Evolutionary conservation across 2,329 filamentous ascomycete genomes (phyloP).

Genomic region (Pestalotiopsis sp.): DNA sequence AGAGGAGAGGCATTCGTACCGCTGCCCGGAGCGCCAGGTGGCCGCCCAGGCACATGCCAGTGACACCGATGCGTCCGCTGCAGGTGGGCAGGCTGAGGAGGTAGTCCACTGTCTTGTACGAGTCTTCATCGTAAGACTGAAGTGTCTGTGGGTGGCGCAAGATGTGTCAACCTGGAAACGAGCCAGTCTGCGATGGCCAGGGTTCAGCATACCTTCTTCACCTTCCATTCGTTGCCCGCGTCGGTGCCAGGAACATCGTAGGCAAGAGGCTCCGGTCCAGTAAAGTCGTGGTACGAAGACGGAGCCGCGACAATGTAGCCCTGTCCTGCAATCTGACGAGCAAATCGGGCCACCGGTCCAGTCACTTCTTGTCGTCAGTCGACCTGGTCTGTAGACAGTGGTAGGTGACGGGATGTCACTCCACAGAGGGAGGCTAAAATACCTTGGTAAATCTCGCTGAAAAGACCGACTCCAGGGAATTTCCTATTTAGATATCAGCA

Average conservation of each 20-base stretch:
- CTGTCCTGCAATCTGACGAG: slow-evolving; percentile 86
- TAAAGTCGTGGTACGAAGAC: slow-evolving; percentile 93
- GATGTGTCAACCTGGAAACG: neutral
- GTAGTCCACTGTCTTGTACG: slow-evolving; percentile 66
- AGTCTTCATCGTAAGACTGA: slow-evolving; percentile 83
- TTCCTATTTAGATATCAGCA: slow-evolving; percentile 40
- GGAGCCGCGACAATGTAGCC: slow-evolving; percentile 93
- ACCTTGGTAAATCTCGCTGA: slow-evolving; percentile 97
- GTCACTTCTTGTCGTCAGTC: slow-evolving; percentile 62
- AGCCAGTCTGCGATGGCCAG: neutral
- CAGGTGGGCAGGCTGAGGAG: slow-evolving; percentile 75
- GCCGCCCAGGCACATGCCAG: slow-evolving; percentile 92
- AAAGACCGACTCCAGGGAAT: slow-evolving; percentile 86
- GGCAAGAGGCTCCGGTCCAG: slow-evolving; percentile 76
- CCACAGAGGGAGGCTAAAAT: neutral
- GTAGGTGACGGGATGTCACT: neutral
- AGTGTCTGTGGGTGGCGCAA: slow-evolving; percentile 58
- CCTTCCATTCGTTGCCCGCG: slow-evolving; percentile 82
- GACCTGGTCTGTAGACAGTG: neutral
- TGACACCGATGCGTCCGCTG: slow-evolving; percentile 76
- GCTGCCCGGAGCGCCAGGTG: slow-evolving; percentile 71
- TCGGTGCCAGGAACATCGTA: slow-evolving; percentile 91
- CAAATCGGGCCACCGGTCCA: slow-evolving; percentile 85
- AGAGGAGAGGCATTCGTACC: slow-evolving; percentile 37
- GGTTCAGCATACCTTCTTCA: slow-evolving; percentile 62